A percentile compares a stretch with the other conserved stretches of the same genome.
These are phyloP conservation scores for Botrytis byssoidea DNA, from an alignment of 2,329 filamentous ascomycete genomes.

Conservation along the genomic window DNA sequence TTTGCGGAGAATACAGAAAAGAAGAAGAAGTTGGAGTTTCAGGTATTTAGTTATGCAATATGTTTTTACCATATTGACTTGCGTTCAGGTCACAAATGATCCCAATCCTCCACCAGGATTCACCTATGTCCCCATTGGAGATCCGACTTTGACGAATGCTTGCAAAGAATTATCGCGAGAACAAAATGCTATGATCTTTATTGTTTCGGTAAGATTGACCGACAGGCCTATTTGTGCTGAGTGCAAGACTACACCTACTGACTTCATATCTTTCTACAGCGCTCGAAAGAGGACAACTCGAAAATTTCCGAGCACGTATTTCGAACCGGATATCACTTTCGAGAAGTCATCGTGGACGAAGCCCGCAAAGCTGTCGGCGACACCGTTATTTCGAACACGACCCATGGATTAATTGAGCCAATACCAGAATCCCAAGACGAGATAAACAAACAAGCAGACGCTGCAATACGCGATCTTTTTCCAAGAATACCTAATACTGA, in stretches of 20 bases:
- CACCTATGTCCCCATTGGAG: constrained; percentile 61
- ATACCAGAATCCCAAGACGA: constrained; percentile 59
- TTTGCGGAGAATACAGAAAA: constrained; percentile 63
- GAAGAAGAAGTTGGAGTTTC: constrained; percentile 61
- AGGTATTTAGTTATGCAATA: constrained; percentile 48
- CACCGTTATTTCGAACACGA: constrained; percentile 33
- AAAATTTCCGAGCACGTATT: constrained; percentile 50
- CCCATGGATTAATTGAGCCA: constrained; percentile 48
- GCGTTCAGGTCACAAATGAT: constrained; percentile 50
- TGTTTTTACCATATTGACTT: constrained; percentile 24
- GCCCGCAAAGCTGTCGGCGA: constrained; percentile 43
- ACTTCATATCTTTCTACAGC: constrained; percentile 21
- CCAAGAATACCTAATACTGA: constrained; percentile 65
- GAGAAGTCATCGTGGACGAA: constrained; percentile 57
- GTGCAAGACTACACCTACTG: constrained; percentile 13
- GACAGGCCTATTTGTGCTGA: constrained; percentile 1
- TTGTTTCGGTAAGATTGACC: constrained; percentile 56
- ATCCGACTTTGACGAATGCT: constrained; percentile 57
- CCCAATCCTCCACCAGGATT: constrained; percentile 58
- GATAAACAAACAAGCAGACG: constrained; percentile 62
- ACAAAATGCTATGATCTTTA: constrained; percentile 62
- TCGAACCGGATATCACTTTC: constrained; percentile 60
- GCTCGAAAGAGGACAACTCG: constrained; percentile 33
- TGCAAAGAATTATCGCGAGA: constrained; percentile 67
- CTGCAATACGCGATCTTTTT: constrained; percentile 61